Conservation (phyloP, 2,329 filamentous ascomycete genomes). For the Triangularia setosa region DNA sequence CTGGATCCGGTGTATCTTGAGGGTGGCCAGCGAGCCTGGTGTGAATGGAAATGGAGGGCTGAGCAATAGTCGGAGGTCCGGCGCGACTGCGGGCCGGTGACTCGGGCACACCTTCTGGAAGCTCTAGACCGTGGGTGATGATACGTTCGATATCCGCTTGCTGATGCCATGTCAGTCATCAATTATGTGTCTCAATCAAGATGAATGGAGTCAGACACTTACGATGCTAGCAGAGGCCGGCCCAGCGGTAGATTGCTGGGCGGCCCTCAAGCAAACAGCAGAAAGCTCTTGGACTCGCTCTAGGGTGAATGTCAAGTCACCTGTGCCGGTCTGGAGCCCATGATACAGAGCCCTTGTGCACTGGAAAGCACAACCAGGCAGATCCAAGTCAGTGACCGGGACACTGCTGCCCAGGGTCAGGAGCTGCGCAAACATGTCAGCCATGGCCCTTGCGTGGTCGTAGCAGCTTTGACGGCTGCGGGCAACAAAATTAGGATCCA, state of each 20-base stretch:
- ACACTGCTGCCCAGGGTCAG: constrained; percentile 47
- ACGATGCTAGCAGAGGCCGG: constrained; percentile 48
- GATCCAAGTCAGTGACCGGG: constrained; percentile 52
- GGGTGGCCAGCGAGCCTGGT: neutral
- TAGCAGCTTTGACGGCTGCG: constrained; percentile 50
- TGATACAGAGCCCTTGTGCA: constrained; percentile 52
- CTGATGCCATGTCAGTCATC: constrained; percentile 7
- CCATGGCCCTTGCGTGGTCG: constrained; percentile 53
- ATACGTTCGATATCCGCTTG: constrained; percentile 49
- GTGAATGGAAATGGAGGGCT: neutral
- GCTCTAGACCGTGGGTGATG: constrained; percentile 32
- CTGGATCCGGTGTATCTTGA: neutral
- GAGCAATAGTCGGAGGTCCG: neutral
- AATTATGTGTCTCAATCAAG: neutral
- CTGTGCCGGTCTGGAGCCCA: constrained; percentile 43
- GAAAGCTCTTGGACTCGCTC: constrained; percentile 48
- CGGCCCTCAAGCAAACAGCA: constrained; percentile 47
- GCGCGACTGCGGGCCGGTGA: constrained; percentile 7
- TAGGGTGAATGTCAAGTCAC: constrained; percentile 41
- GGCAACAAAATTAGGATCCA: constrained; percentile 46
- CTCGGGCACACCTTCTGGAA: constrained; percentile 10
- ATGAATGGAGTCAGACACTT: constrained; percentile 25
- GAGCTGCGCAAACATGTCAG: constrained; percentile 51
- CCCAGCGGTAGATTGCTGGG: constrained; percentile 48
- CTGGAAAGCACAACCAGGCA: constrained; percentile 54